Percentiles rank a stretch among this genome's conserved stretches.
Conservation (phyloP, 257 asterid species). For the Linderniella brevidens region DNA sequence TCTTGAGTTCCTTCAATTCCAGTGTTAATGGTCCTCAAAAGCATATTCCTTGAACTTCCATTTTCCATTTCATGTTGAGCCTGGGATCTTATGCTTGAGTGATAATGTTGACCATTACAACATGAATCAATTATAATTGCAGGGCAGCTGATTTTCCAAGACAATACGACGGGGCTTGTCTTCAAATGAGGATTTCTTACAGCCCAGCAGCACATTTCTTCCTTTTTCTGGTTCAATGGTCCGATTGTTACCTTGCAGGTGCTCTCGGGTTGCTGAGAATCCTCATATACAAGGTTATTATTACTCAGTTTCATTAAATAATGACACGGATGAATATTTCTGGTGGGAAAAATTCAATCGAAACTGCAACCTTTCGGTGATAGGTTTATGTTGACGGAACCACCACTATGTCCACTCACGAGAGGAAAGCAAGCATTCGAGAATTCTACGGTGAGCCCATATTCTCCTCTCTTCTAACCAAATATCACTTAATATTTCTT, state of each 20-base stretch:
- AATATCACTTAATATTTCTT: not conserved
- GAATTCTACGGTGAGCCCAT: slow-evolving; percentile 70
- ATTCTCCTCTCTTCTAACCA: slow-evolving; percentile 5
- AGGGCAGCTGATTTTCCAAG: slow-evolving; percentile 84
- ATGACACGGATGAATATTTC: not conserved
- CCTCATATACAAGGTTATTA: slow-evolving; percentile 79
- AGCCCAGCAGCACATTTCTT: slow-evolving; percentile 89
- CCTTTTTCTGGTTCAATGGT: slow-evolving; percentile 89
- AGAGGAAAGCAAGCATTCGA: slow-evolving; percentile 83
- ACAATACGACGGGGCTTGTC: slow-evolving; percentile 86
- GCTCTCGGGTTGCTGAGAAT: slow-evolving; percentile 87
- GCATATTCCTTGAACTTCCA: too few relatives aligned
- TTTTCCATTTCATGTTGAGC: not conserved
- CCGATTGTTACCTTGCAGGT: slow-evolving; percentile 87
- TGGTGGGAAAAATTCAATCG: too few relatives aligned
- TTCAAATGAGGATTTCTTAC: slow-evolving; percentile 92
- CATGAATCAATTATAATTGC: slow-evolving; percentile 7
- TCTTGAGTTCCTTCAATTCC: too few relatives aligned
- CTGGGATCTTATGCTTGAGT: slow-evolving; percentile 4
- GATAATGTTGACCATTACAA: not conserved
- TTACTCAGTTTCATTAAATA: not conserved
- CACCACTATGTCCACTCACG: slow-evolving; percentile 87
- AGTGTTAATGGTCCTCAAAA: too few relatives aligned
- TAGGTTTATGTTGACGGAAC: slow-evolving; percentile 95
- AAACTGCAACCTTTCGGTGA: slow-evolving; percentile 4